A percentile compares a stretch with the other conserved stretches of the same genome.
phyloP scores from a whole-genome alignment of 805 yeast species.

The Ogataea wickerhamii region DNA sequence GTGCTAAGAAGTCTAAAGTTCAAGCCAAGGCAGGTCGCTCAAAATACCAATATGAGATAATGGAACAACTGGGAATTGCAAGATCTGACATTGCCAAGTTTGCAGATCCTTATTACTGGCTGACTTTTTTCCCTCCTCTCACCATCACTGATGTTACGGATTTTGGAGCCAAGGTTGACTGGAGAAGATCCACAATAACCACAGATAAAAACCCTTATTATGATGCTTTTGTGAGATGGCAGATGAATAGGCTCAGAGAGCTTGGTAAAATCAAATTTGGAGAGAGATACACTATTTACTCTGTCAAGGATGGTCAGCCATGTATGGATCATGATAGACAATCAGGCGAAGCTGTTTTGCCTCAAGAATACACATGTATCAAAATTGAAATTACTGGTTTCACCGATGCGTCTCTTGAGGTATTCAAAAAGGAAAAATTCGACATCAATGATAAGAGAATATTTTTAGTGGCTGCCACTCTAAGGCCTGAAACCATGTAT shows the following conservation, averaged over 20 bases:
- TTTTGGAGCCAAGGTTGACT: conserved; percentile 93
- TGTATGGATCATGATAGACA: conserved; percentile 99
- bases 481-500: conserved; percentile 98
- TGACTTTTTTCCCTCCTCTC: conserved; percentile 85
- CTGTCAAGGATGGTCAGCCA: conserved; percentile 98
- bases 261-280: conserved; percentile 94
- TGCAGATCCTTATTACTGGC: conserved; percentile 92
- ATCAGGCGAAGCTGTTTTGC: conserved; percentile 94
- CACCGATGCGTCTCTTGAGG: conserved; percentile 52
- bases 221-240: conserved; percentile 95
- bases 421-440: conserved; percentile 47
- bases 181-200: conserved; percentile 96
- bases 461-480: conserved; percentile 90
- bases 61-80: conserved; percentile 89
- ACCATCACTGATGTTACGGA: conserved; percentile 74
- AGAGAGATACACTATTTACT: conserved; percentile 94
- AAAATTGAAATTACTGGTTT: conserved; percentile 72
- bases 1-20: conserved; percentile 90
- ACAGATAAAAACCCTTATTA: conserved; percentile 95
- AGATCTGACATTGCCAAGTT: conserved; percentile 80
- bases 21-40: conserved; percentile 91
- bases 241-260: conserved; percentile 81
- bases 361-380: conserved; percentile 94
- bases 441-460: conserved; percentile 56
- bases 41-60: conserved; percentile 92